Base-by-base conservation (phyloP, 2,329 filamentous ascomycete genomes). In the Neofusicoccum cordaticola region DNA sequence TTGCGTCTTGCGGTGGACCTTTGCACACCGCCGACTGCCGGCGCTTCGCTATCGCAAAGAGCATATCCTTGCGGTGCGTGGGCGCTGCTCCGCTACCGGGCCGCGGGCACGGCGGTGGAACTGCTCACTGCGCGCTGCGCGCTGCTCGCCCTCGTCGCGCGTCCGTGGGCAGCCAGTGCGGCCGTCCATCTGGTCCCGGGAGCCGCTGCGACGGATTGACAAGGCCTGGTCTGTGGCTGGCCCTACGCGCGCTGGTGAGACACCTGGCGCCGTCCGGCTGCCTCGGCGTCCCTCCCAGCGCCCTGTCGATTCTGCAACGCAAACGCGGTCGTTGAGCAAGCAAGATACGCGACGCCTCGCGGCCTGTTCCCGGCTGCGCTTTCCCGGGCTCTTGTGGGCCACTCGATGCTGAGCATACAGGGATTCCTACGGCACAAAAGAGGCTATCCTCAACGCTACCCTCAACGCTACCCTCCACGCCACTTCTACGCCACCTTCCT, bases 11-110 rank as follows among this genome's bases (percentile, higher is more conserved):
- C 51, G 51, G 37, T 56, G 51, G 35, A 56, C 9, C 52, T 57
- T 60, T 37, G 42, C 56, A 47, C 56, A 60, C 56, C 56, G 56
- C 56, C 56, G 22, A 60, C 56, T 31, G 56, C 56, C 56, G 22
- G 56, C 56, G 41, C 41, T 13, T 47, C 11, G 42, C 27, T 47
- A 37, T 60, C 53, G 15, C 52, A 4, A 42, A 19, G 22, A 2
- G 4, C 37, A 31, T 31, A 6, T 56, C 13, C 19, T 17, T 17
- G 6, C 12, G 35, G n/a, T n/a, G 8, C n/a, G 51, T 22, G 27
- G 27, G 5, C 27, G 27, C 27, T 31, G 4, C 45, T 48, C 45
- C 47, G 15, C 47, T 34, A 8, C 47, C 15, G 17, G 15, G 15
- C 15, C 2, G 47, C 47, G 9, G 47, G 12, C 47, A 5, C 51